Conservation (phyloP, 371 early-diverging fungal genomes). For the Phascolomyces articulosus region DNA sequence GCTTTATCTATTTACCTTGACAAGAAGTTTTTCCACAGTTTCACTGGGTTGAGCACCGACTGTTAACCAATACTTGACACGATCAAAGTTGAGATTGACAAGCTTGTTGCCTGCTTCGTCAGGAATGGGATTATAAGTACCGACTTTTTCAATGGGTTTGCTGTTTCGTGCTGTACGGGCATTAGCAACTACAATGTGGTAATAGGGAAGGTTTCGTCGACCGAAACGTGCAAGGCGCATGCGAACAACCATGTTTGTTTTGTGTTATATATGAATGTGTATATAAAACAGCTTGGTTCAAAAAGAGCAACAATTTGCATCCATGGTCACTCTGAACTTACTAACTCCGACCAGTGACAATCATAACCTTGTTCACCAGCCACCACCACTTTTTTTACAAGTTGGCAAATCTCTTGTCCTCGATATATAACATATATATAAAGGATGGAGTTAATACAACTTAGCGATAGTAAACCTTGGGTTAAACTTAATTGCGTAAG, state of each 20-base stretch:
- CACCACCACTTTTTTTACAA: no score
- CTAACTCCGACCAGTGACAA: no score
- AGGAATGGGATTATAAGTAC: slow-evolving; percentile 91
- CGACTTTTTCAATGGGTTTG: slow-evolving; percentile 90
- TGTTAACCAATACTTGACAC: slow-evolving; percentile 96
- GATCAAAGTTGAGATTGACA: slow-evolving; percentile 83
- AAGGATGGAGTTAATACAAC: no score
- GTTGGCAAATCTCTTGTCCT: no score
- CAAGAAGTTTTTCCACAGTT: slow-evolving; percentile 84
- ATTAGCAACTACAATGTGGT: slow-evolving; percentile 92
- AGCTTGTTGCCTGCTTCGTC: slow-evolving; percentile 77
- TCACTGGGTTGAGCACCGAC: slow-evolving; percentile 95
- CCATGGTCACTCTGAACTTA: no score
- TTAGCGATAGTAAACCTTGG: no score
- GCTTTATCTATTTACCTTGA: slow-evolving; percentile 66
- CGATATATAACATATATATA: no score
- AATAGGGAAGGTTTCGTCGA: slow-evolving; percentile 87
- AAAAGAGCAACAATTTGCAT: no score
- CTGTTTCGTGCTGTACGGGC: slow-evolving; percentile 81
- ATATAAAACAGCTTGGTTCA: neutral
- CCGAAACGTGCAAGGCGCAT: slow-evolving; percentile 93
- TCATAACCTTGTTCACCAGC: no score
- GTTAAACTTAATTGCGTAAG: no score
- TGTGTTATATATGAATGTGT: neutral
- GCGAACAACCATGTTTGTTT: slow-evolving; percentile 61